Conservation (phyloP, 2,329 filamentous ascomycete species). For the Aaosphaeria arxii region DNA sequence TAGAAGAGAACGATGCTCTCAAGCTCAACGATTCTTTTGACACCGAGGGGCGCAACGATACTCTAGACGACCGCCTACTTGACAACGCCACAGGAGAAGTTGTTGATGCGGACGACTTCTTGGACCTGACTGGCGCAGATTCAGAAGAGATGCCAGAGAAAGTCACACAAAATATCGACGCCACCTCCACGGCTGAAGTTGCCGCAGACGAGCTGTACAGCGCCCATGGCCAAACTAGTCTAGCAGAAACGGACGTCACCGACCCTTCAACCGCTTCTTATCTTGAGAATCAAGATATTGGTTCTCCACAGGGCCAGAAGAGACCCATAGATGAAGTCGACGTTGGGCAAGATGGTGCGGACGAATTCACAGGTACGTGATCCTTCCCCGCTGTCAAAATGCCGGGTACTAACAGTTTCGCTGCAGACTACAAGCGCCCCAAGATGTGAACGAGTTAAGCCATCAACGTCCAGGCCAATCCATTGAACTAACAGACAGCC, state of each 20-base stretch:
- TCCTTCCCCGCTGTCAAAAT: neutral
- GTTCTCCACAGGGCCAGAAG: constrained; percentile 30
- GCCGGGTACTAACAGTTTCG: constrained; percentile 8
- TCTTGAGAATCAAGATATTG: constrained; percentile 11
- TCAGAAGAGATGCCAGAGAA: too few species aligned
- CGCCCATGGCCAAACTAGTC: too few species aligned
- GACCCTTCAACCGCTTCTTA: too few species aligned
- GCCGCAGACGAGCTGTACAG: too few species aligned
- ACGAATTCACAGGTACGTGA: constrained; percentile 26
- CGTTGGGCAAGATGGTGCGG: constrained; percentile 21
- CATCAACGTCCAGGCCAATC: constrained; percentile 5
- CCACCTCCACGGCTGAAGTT: too few species aligned
- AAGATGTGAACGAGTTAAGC: constrained; percentile 24
- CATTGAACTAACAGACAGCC: too few species aligned
- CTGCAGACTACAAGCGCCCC: constrained; percentile 28
- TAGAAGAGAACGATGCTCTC: too few species aligned
- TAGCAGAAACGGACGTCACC: too few species aligned
- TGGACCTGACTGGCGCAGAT: constrained; percentile 6
- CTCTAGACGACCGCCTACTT: too few species aligned
- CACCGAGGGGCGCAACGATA: too few species aligned
- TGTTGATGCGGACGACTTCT: constrained; percentile 12
- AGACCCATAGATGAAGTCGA: constrained; percentile 31
- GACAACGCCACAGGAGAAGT: neutral
- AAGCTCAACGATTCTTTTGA: too few species aligned
- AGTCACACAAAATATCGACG: too few species aligned